Base-by-base conservation (phyloP, 2,329 filamentous ascomycete genomes). In the Corniculantispora saksenae region DNA sequence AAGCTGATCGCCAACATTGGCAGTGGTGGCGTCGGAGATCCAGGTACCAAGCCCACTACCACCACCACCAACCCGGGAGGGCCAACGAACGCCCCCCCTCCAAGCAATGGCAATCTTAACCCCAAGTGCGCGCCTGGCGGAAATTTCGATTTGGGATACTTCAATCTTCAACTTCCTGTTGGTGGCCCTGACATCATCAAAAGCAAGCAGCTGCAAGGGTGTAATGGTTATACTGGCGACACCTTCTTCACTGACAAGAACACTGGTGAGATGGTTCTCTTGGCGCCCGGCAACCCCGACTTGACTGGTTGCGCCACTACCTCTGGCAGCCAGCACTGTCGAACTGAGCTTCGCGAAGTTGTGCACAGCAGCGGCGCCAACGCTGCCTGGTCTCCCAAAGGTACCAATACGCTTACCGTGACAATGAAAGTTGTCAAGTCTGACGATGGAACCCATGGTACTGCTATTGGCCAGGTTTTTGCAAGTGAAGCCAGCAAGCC, bases 1-100 rank as follows among this genome's bases (percentile, higher is more conserved):
- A 72, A 70, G 64, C 74, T 87, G 25, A 40, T 57, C 43, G 54
- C 54, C 35, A 57, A 57, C 21, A 19, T 57, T 57, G 54, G 54
- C 21, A n/a, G 54, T 5, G 54, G 54, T 8, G 23, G 13, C 35
- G 15, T n/a, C n/a, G n/a, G n/a, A n/a, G n/a, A n/a, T n/a, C n/a
- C 38, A 43, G 38, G 38, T 13, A 43, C 8, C 38, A 43, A 13
- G 9, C 38, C 38, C 8, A 43, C 38, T 13, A 10, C 38, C 38
- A 43, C 38, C 8, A 19, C 38, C 17, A 13, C 38, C 8, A 43
- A 13, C 38, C 38, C 38, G 17, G 38, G 38, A 10, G 12, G 38
- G 38, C 38, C 38, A 13, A 43, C 38, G 17, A 43, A 43, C 38
- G 17, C 8, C 38, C 38, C 38, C 38, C 38, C 38, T 4, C 38